Conservation (phyloP, 2,329 filamentous ascomycete genomes). For the Escovopsis sp. region DNA sequence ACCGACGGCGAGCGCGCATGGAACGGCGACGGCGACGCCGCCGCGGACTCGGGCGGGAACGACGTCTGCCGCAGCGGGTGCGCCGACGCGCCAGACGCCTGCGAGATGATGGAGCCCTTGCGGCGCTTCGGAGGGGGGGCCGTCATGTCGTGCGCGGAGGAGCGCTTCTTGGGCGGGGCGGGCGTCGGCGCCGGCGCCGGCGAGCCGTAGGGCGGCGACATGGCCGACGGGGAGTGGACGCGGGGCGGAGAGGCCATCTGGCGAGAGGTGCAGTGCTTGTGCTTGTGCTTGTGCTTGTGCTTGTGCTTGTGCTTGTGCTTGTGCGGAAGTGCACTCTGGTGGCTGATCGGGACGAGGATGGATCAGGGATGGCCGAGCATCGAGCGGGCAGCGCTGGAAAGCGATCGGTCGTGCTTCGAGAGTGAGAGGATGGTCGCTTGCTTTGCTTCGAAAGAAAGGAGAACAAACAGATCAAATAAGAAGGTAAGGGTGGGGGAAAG, state of each 20-base stretch:
- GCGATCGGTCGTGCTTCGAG: too few species aligned
- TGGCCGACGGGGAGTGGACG: conserved; percentile 33
- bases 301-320: too few species aligned
- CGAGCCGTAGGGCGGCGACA: conserved; percentile 40
- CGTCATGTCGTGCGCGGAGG: conserved; percentile 37
- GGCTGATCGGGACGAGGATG: too few species aligned
- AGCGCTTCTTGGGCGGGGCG: conserved; percentile 33
- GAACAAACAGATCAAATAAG: too few species aligned
- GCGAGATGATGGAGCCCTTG: conserved; percentile 52
- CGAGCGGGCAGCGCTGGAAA: too few species aligned
- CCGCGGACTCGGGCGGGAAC: conserved; percentile 50
- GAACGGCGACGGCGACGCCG: conserved; percentile 38
- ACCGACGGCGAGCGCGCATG: conserved; percentile 48
- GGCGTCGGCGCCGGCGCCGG: conserved; percentile 37
- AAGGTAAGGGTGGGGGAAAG: too few species aligned
- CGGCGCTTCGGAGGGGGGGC: conserved; percentile 47
- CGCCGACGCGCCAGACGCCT: conserved; percentile 30
- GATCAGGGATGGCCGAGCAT: too few species aligned
- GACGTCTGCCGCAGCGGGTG: conserved; percentile 70
- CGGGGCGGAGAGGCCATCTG: conserved; percentile 43
- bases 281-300: not conserved
- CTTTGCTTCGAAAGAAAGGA: too few species aligned
- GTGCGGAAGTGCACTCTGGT: too few species aligned
- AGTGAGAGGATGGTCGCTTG: too few species aligned
- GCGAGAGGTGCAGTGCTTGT: too few species aligned